phyloP scores from a whole-genome alignment of 495 filamentous ascomycete species.

The Trichoderma erinaceum region DNA sequence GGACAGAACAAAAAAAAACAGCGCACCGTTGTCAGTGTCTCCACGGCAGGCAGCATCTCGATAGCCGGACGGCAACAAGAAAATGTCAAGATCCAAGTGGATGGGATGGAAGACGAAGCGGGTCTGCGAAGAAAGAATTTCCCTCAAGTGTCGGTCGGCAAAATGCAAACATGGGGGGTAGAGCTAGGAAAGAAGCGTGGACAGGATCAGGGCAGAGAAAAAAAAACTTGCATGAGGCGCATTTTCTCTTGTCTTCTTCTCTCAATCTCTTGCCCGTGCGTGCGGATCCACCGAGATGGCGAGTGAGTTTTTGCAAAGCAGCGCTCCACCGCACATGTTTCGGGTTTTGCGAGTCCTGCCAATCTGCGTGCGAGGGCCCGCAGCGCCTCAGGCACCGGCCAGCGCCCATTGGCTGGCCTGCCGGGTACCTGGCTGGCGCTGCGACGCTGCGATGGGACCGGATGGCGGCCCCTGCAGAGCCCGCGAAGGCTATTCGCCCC shows the following conservation, averaged over 20 bases:
- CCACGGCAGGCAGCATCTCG: constrained; percentile 5
- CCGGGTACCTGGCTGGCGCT: constrained; percentile 9
- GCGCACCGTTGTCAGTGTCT: not conserved
- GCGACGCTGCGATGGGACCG: constrained; percentile 10
- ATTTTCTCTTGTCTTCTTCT: not conserved
- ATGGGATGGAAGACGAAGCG: not conserved
- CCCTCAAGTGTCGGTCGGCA: not conserved
- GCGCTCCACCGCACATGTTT: not conserved
- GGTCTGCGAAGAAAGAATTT: not conserved
- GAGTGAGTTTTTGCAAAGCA: constrained; percentile 4
- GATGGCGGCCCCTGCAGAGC: constrained; percentile 10
- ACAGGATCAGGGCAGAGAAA: not conserved
- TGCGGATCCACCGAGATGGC: constrained; percentile 3
- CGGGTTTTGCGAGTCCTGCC: not conserved
- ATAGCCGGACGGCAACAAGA: not conserved
- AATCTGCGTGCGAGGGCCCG: not conserved
- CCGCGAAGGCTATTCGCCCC: constrained; percentile 9
- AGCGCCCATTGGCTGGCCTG: constrained; percentile 1
- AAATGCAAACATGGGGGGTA: not conserved
- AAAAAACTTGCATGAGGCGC: constrained; percentile 5
- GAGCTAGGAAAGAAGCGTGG: not conserved
- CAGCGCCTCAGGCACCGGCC: constrained; percentile 10
- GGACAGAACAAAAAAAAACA: not conserved
- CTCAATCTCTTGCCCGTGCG: too few relatives aligned
- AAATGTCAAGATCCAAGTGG: not conserved